Evolutionary conservation across 2,329 filamentous ascomycete genomes (phyloP), one percentile per base, ranked within the genome.

Genomic region (Sporothrix schenckii): DNA sequence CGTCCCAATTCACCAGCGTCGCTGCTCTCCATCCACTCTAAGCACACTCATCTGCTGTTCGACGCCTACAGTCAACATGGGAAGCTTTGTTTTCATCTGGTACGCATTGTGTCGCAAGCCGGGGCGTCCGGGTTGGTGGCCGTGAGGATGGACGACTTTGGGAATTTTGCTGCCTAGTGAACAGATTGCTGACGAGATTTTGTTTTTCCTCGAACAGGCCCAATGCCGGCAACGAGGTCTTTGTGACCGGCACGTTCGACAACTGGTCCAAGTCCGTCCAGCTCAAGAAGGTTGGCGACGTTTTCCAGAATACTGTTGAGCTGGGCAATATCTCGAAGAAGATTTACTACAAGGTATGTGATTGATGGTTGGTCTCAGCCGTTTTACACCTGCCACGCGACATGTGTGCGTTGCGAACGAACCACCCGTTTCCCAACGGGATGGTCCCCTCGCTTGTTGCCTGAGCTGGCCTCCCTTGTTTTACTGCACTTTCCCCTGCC

Each of bases 161-260:
- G 34, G 34, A 34, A 34, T 34, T 9, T 34, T 24, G 50, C 54
- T 24, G 54, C 54, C 24, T 49, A 6, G 14, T 39, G 16, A 39
- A 19, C 21, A 52, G 11, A 58, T 24, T 19, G 27, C 52, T 63
- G 49, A 68, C 65, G 7, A n/a, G 30, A 30, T 11, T 63, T 21
- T 34, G 2, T 63, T 24, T 34, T 27, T 5, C 16, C 30, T 71
- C 9, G 9, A 27, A 27, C 81, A 97, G 94, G 94, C 88, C 91
- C 78, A 90, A 95, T 80, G 84, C 89, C 76, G 94, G 92, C 79
- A 86, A 89, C 75, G 91, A 96, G 79, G 94, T 98, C 80, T 94
- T 91, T 81, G 95, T 98, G 76, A 98, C 94, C 53, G 95, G 95
- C 79, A 94, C 92, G 73, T 98, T 98, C 79, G 94, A 98, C 82